phyloP scores from a whole-genome alignment of 257 asterid species.

The Solanum chiquidenum region DNA sequence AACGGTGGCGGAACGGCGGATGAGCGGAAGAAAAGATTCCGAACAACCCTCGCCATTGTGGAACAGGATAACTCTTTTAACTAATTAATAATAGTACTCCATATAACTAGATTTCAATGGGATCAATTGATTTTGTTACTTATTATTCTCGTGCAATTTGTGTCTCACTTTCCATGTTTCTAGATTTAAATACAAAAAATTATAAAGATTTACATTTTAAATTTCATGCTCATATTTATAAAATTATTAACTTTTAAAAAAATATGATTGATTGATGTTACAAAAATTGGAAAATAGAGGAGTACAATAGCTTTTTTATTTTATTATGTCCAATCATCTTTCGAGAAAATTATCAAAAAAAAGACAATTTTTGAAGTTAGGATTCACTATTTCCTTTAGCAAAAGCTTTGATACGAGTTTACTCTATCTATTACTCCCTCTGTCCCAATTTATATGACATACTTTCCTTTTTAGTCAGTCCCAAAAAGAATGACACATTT shows the following conservation, averaged over 20 bases:
- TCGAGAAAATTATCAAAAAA: not conserved
- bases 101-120: not conserved
- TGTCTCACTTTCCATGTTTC: too few species aligned
- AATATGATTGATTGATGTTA: too few species aligned
- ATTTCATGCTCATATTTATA: too few species aligned
- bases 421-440: not conserved
- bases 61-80: not conserved
- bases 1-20: not conserved
- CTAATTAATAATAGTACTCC: not conserved
- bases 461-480: too few species aligned
- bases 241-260: not conserved
- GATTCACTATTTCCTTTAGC: not conserved
- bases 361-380: too few species aligned
- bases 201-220: too few species aligned
- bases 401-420: too few species aligned
- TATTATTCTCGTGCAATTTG: too few species aligned
- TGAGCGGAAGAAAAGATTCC: not conserved
- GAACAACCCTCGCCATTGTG: not conserved
- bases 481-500: too few species aligned
- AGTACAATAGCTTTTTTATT: not conserved
- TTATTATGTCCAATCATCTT: not conserved
- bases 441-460: too few species aligned
- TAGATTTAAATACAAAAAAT: too few species aligned
- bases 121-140: too few species aligned
- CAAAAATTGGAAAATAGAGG: not conserved